phyloP scores from a whole-genome alignment of 148 eudicot species.

The Persicaria tinctoria region DNA sequence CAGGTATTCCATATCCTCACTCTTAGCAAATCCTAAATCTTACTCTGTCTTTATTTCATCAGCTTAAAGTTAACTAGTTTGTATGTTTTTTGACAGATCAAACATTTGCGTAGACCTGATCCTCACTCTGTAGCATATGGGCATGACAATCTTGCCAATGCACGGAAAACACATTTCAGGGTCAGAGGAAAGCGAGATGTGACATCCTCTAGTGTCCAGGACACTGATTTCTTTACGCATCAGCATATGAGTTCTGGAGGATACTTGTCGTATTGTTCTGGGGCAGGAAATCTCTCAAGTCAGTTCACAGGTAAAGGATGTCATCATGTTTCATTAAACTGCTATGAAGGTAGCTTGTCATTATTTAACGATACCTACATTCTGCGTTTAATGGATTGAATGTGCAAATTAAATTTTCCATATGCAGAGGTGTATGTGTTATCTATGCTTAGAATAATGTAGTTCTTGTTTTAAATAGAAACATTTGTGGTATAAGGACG shows the following conservation, averaged over 20 bases:
- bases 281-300: background rate
- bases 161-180: constrained; percentile 59
- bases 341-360: background rate
- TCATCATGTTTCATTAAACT: background rate
- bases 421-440: background rate
- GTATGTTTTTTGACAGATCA: constrained; percentile 50
- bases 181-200: constrained; percentile 19
- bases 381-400: background rate
- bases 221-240: constrained; percentile 18
- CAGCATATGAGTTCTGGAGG: constrained; percentile 7
- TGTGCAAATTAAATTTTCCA: background rate
- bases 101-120: constrained; percentile 30
- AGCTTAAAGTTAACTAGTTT: constrained; percentile 50
- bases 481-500: background rate
- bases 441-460: background rate
- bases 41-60: background rate
- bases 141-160: constrained; percentile 28
- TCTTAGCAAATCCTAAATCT: background rate
- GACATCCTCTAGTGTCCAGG: constrained; percentile 16
- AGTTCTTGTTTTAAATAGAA: background rate
- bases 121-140: constrained; percentile 26
- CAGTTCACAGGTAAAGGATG: constrained; percentile 1
- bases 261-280: background rate
- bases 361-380: background rate
- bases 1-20: constrained; percentile 32